A percentile compares a stretch with the other conserved stretches of the same genome.
Conservation (phyloP, 345 rosid species). For the Corymbia maculata region DNA sequence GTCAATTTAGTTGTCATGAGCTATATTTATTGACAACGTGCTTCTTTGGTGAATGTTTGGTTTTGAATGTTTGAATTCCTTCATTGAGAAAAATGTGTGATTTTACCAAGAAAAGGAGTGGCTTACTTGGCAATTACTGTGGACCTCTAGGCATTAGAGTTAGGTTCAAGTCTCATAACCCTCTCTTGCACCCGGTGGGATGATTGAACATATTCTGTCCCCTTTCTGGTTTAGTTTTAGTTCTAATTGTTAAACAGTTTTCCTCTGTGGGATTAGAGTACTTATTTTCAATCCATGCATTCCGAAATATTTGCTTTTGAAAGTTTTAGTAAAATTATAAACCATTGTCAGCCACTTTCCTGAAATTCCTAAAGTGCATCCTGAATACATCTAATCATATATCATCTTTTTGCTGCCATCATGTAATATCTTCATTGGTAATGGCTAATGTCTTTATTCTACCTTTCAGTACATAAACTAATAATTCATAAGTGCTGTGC, state of each 20-base stretch:
- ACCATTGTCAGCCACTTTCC: neutral
- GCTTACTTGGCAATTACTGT: neutral
- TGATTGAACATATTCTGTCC: neutral
- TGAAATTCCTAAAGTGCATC: neutral
- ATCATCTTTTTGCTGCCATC: neutral
- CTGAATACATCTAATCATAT: neutral
- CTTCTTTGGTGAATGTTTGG: neutral
- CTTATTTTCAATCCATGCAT: neutral
- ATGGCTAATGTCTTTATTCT: neutral
- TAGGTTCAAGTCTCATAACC: neutral
- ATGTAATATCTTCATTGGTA: neutral
- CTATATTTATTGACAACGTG: neutral
- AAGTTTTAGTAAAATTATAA: neutral
- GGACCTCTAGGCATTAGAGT: neutral
- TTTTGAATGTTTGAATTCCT: neutral
- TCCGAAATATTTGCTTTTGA: neutral
- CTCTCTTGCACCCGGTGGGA: neutral
- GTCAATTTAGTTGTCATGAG: neutral
- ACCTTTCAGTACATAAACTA: neutral
- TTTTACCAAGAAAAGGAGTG: neutral
- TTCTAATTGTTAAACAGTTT: neutral
- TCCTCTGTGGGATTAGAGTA: neutral
- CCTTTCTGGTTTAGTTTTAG: neutral
- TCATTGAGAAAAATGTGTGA: neutral
- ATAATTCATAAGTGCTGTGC: constrained; percentile 20